phyloP scores from a whole-genome alignment of 2,329 filamentous ascomycete genomes.

The Meredithiella fracta region DNA sequence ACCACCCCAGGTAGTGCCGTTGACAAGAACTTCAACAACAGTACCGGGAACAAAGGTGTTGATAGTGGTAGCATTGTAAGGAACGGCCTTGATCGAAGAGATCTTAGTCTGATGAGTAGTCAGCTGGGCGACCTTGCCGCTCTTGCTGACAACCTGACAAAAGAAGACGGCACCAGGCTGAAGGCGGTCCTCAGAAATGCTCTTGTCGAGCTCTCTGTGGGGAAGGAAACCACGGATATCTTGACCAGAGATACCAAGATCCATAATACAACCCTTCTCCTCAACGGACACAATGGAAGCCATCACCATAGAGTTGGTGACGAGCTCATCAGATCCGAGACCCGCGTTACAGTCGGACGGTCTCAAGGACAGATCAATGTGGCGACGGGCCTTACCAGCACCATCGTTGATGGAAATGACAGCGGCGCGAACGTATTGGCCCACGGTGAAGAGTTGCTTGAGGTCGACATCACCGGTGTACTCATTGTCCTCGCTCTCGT shows the following conservation, averaged over 20 bases:
- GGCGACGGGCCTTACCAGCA: slow-evolving; percentile 51
- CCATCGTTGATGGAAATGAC: slow-evolving; percentile 55
- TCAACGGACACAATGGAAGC: slow-evolving; percentile 83
- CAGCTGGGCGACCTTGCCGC: slow-evolving; percentile 73
- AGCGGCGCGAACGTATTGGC: slow-evolving; percentile 75
- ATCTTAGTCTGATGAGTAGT: slow-evolving; percentile 56
- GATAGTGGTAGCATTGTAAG: slow-evolving; percentile 68
- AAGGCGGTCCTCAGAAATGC: slow-evolving; percentile 47
- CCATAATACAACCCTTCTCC: slow-evolving; percentile 90
- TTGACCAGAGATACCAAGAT: slow-evolving; percentile 56
- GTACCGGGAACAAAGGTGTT: slow-evolving; percentile 84
- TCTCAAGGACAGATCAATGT: slow-evolving; percentile 74
- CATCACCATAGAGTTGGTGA: slow-evolving; percentile 64
- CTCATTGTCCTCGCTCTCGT: slow-evolving; percentile 38
- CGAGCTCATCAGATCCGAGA: slow-evolving; percentile 54
- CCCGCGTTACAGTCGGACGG: slow-evolving; percentile 65
- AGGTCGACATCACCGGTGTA: slow-evolving; percentile 35
- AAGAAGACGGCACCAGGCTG: slow-evolving; percentile 74
- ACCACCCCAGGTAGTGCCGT: slow-evolving; percentile 58
- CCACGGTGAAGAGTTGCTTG: slow-evolving; percentile 57
- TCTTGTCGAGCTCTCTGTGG: slow-evolving; percentile 59
- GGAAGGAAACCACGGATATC: slow-evolving; percentile 69
- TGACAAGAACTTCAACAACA: slow-evolving; percentile 69
- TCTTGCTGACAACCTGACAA: slow-evolving; percentile 62
- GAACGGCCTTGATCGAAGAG: slow-evolving; percentile 46